These are phyloP conservation scores for Boletellus emodensis DNA, from an alignment of 768 basidiomycete genomes.

Conservation along the genomic window DNA sequence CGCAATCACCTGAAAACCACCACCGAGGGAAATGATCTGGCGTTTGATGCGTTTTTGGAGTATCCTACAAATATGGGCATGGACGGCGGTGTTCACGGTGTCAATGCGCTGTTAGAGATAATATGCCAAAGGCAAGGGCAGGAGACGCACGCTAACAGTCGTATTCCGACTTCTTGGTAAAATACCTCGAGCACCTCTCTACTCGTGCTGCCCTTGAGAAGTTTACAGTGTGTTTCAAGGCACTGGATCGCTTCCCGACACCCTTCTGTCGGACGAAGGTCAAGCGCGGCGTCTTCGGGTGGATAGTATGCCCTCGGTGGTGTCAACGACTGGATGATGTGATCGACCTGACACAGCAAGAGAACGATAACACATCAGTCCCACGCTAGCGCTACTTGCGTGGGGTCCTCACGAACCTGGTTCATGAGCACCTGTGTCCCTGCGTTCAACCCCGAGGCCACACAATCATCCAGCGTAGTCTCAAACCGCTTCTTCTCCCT, in stretches of 20 bases:
- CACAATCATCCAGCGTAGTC: slow-evolving; percentile 85
- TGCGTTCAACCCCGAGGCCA: slow-evolving; percentile 89
- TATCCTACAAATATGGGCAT: slow-evolving; percentile 49
- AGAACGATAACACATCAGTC: neutral
- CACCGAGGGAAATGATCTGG: slow-evolving; percentile 91
- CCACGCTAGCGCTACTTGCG: neutral
- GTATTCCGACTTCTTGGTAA: slow-evolving; percentile 94
- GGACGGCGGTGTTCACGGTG: neutral
- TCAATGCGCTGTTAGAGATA: neutral
- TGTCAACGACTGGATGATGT: slow-evolving; percentile 81
- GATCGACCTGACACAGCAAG: slow-evolving; percentile 65
- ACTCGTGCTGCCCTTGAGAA: slow-evolving; percentile 90
- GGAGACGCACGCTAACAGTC: slow-evolving; percentile 67
- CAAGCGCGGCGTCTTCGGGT: slow-evolving; percentile 69
- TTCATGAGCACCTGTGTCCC: slow-evolving; percentile 96
- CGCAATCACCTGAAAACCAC: slow-evolving; percentile 94
- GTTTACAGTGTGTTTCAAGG: slow-evolving; percentile 84
- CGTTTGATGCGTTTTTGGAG: slow-evolving; percentile 95
- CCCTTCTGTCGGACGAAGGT: slow-evolving; percentile 81
- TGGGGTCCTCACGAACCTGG: slow-evolving; percentile 51
- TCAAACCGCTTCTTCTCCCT: slow-evolving; percentile 98
- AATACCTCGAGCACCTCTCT: slow-evolving; percentile 97
- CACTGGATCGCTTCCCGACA: slow-evolving; percentile 89
- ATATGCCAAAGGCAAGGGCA: neutral
- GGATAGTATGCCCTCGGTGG: slow-evolving; percentile 89